Conservation (phyloP, 345 rosid species). For the Eutrema yunnanense region DNA sequence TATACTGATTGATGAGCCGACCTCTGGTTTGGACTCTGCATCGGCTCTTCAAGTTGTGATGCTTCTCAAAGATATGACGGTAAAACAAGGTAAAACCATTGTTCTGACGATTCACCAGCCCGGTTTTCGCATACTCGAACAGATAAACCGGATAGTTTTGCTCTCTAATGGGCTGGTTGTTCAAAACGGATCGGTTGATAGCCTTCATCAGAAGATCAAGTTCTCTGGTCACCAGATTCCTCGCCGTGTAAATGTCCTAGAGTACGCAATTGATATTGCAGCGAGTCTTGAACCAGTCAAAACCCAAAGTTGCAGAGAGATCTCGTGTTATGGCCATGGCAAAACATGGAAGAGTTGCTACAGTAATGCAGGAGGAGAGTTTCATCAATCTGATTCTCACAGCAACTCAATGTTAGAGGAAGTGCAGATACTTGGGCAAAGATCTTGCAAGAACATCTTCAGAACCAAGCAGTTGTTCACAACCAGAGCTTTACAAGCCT, state of each 20-base stretch:
- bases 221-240: slow-evolving; percentile 55
- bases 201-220: slow-evolving; percentile 53
- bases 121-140: slow-evolving; percentile 75
- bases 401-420: slow-evolving; percentile 50
- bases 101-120: slow-evolving; percentile 87
- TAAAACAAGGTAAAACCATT: slow-evolving; percentile 76
- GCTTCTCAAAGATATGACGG: slow-evolving; percentile 59
- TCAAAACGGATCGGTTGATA: slow-evolving; percentile 53
- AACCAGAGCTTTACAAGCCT: slow-evolving; percentile 67
- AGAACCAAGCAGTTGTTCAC: slow-evolving; percentile 76
- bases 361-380: slow-evolving; percentile 18
- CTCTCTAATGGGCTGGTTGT: slow-evolving; percentile 60
- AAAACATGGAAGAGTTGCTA: slow-evolving; percentile 25
- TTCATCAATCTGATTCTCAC: slow-evolving; percentile 29
- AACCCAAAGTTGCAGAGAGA: slow-evolving; percentile 24
- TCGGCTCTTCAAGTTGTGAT: slow-evolving; percentile 69
- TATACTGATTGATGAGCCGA: slow-evolving; percentile 87
- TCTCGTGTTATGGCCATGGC: slow-evolving; percentile 12
- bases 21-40: slow-evolving; percentile 89
- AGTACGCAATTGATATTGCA: slow-evolving; percentile 74
- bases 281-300: slow-evolving; percentile 32
- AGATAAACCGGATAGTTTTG: slow-evolving; percentile 56
- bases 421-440: slow-evolving; percentile 55
- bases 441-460: slow-evolving; percentile 77
- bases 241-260: slow-evolving; percentile 65